A percentile compares a stretch with the other conserved stretches of the same genome.
These are phyloP conservation scores for Scleroderma bovista DNA, from an alignment of 768 basidiomycete species.

Conservation along the genomic window DNA sequence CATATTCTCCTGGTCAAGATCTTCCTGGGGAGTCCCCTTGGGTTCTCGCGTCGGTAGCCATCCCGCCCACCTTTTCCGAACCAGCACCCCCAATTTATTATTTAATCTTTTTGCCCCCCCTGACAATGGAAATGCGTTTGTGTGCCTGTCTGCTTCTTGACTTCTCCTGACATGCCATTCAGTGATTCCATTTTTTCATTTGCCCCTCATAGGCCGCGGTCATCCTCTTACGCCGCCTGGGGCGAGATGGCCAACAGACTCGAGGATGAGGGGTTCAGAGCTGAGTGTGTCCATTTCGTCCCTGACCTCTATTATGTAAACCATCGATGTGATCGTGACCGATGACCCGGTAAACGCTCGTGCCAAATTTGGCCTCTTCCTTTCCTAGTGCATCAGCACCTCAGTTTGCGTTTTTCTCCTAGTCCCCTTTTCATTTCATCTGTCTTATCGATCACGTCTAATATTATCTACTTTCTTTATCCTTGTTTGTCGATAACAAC, in stretches of 20 bases:
- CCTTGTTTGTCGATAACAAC: background rate
- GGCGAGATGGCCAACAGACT: slow-evolving; percentile 69
- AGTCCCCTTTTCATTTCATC: slow-evolving; percentile 22
- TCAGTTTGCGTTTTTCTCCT: slow-evolving; percentile 11
- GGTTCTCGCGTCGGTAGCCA: slow-evolving; percentile 29
- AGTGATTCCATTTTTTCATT: slow-evolving; percentile 36
- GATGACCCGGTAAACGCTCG: slow-evolving; percentile 17
- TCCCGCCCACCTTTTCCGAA: slow-evolving; percentile 49
- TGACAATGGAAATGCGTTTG: slow-evolving; percentile 43
- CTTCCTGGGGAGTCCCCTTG: slow-evolving; percentile 22
- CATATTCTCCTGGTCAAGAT: slow-evolving; percentile 24
- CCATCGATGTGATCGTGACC: slow-evolving; percentile 11
- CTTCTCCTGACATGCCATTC: slow-evolving; percentile 10
- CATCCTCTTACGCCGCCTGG: slow-evolving; percentile 62
- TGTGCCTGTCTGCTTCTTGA: slow-evolving; percentile 11
- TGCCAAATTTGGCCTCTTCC: slow-evolving; percentile 20
- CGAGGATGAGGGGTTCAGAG: slow-evolving; percentile 66
- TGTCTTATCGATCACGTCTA: slow-evolving; percentile 21
- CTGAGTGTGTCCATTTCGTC: slow-evolving; percentile 63
- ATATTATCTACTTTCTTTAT: slow-evolving; percentile 3
- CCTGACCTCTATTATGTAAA: slow-evolving; percentile 29
- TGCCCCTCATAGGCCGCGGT: slow-evolving; percentile 27
- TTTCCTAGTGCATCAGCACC: slow-evolving; percentile 6
- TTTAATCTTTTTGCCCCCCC: slow-evolving; percentile 74
- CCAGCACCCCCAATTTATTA: slow-evolving; percentile 62